Evolutionary conservation across 2,329 filamentous ascomycete genomes (phyloP), one percentile per base, ranked within the genome.

Genomic region (Cryphonectria nitschkei): DNA sequence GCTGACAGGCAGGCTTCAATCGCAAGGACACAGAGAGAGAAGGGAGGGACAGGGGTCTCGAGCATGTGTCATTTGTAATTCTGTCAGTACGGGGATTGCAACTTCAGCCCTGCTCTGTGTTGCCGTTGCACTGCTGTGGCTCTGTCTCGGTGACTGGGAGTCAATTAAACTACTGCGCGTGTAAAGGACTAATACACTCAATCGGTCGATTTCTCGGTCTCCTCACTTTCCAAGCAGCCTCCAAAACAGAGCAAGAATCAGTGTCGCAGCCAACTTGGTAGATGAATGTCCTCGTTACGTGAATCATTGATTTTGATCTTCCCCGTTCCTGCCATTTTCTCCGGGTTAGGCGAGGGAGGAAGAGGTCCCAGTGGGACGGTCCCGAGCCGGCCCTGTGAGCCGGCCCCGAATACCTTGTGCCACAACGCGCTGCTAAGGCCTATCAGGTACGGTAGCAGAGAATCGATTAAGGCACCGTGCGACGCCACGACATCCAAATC

Each of bases 21-120:
- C 34, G 39, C 22, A 32, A 29, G 26, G 54, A 5, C 14, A n/a
- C 37, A 5, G 22, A 11, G 37, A 11, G 37, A 11, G 56, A 13
- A 9, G 7, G 39, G 34, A 34, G 34, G 34, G 34, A 34, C 34
- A 41, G 22, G 19, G 14, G 39, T 66, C n/a, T 61, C 37, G 19
- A 37, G 54, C 54, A 26, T 26, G n/a, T 37, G 13, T 8, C 22
- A 19, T 60, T n/a, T 60, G 22, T 8, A 22, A 11, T 60, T 16
- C 34, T 16, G 54, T 26, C 29, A 60, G 34, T n/a, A 67, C 52
- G 32, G 19, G 34, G 26, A 43, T 2, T 22, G 34, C 37, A 37
- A 13, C 19, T 60, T 67, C 65, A 67, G 65, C 65, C 54, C 34
- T 29, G 52, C 56, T 58, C 13, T 43, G 65, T 67, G 50, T 46